Percentiles rank a stretch among this genome's conserved stretches.
phyloP scores from a whole-genome alignment of 805 yeast genomes.

The Zygosaccharomyces bisporus region DNA sequence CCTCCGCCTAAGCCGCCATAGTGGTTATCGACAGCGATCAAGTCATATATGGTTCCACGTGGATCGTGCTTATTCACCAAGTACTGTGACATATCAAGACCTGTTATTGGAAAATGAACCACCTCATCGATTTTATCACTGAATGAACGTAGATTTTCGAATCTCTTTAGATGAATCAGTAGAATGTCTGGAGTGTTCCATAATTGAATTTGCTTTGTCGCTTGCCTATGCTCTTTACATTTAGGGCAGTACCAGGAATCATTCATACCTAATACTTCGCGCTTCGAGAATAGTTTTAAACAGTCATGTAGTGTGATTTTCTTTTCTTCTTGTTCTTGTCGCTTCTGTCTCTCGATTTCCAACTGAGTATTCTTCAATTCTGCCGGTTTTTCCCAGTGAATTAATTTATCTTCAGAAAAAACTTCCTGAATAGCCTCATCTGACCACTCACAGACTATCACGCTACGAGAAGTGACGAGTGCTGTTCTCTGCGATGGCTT shows the following conservation, averaged over 20 bases:
- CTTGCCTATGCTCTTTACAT: conserved; percentile 86
- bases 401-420: conserved; percentile 50
- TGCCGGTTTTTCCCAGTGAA: conserved; percentile 54
- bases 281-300: conserved; percentile 63
- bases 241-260: conserved; percentile 93
- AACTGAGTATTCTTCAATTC: conserved; percentile 52
- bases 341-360: conserved; percentile 41
- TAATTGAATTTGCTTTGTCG: conserved; percentile 82
- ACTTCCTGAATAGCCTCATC: conserved; percentile 45
- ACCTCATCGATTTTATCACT: conserved; percentile 85
- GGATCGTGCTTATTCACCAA: conserved; percentile 39
- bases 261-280: conserved; percentile 81
- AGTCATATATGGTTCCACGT: conserved; percentile 57
- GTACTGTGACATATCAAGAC: conserved; percentile 66
- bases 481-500: neutral
- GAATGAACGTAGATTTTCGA: conserved; percentile 76
- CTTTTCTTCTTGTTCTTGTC: conserved; percentile 33
- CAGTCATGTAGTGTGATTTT: conserved; percentile 69
- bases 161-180: conserved; percentile 85
- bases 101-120: conserved; percentile 84
- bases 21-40: conserved; percentile 92
- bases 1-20: conserved; percentile 97
- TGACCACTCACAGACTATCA: conserved; percentile 68
- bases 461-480: conserved; percentile 36
- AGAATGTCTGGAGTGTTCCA: conserved; percentile 94